phyloP scores from a whole-genome alignment of 2,329 filamentous ascomycete genomes.

The Chaetomiaceae sp. region DNA sequence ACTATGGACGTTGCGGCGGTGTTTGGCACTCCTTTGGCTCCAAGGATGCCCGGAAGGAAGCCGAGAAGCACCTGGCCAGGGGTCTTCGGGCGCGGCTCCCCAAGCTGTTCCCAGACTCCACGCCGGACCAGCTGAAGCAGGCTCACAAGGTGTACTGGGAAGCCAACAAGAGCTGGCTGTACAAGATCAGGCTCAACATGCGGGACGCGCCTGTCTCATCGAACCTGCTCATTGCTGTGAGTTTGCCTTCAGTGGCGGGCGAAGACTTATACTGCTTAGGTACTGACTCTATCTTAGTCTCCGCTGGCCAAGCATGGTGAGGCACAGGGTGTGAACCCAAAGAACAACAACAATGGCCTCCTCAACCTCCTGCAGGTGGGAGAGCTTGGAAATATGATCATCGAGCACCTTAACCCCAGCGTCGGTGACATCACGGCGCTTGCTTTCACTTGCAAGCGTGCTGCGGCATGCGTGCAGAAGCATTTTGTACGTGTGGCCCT shows the following conservation, averaged over 20 bases:
- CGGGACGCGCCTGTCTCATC: not conserved
- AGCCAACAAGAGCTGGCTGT: not conserved
- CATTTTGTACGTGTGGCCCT: conserved; percentile 1
- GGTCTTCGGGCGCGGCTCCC: not conserved
- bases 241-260: not conserved
- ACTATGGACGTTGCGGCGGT: no score
- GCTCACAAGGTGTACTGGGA: not conserved
- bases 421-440: conserved; percentile 17
- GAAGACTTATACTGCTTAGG: no score
- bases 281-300: no score
- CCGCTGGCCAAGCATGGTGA: not conserved
- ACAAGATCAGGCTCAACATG: not conserved
- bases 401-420: not conserved
- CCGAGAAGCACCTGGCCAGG: no score
- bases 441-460: conserved; percentile 11
- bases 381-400: conserved; percentile 9
- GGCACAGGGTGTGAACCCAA: not conserved
- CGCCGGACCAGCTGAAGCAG: not conserved
- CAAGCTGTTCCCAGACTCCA: not conserved
- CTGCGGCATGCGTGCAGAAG: not conserved
- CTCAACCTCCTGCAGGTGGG: not conserved
- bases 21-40: no score
- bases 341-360: not conserved
- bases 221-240: conserved; percentile 3
- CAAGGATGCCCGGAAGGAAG: no score